Conservation (phyloP, 495 filamentous ascomycete species). For the Lindgomyces ingoldianus region DNA sequence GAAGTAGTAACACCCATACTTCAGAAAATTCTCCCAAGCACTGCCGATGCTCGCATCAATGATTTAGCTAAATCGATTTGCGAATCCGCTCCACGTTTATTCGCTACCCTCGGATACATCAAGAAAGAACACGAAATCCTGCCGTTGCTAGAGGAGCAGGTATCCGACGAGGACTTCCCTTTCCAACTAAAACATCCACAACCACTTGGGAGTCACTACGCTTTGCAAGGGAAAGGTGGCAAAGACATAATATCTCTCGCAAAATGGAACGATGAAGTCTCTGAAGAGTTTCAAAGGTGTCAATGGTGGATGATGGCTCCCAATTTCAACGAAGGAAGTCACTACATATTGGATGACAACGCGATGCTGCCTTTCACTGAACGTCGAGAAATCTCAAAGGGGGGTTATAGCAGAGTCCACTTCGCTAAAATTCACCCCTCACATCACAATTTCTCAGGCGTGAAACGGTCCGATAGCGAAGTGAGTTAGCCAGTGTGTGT, state of each 20-base stretch:
- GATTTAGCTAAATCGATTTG: not conserved
- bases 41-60: not conserved
- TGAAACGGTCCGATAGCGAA: not conserved
- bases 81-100: constrained; percentile 10
- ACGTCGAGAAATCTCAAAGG: not conserved
- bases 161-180: constrained; percentile 1
- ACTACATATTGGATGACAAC: not conserved
- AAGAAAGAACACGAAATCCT: constrained; percentile 6
- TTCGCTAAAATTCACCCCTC: not conserved
- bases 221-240: not conserved
- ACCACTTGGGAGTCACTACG: not conserved
- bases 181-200: not conserved
- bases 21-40: not conserved
- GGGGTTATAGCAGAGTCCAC: constrained; percentile 1
- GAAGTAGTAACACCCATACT: constrained; percentile 1
- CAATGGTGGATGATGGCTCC: constrained; percentile 6
- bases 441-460: constrained; percentile 3
- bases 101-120: constrained; percentile 22
- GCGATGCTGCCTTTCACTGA: constrained; percentile 2
- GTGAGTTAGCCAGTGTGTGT: not conserved
- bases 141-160: not conserved
- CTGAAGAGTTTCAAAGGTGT: not conserved
- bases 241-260: not conserved
- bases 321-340: not conserved
- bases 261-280: not conserved